Evolutionary conservation across 2,329 filamentous ascomycete genomes (phyloP).

Genomic region (Furcasterigmium furcatum): DNA sequence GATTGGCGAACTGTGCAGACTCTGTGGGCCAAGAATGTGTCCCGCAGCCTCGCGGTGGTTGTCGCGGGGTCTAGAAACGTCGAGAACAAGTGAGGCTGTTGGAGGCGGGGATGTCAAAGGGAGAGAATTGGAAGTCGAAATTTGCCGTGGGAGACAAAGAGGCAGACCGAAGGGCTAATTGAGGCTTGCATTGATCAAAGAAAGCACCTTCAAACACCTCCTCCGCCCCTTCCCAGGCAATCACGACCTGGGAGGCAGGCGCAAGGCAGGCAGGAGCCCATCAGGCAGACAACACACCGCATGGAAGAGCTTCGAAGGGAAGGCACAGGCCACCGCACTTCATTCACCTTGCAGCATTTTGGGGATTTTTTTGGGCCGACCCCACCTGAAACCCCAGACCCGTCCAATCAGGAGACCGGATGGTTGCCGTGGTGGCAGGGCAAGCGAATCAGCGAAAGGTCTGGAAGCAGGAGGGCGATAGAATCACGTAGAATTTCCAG

Average conservation of each 20-base stretch:
- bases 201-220: no score
- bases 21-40: no score
- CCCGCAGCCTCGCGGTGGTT: no score
- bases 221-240: no score
- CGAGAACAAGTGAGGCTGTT: conserved; percentile 1
- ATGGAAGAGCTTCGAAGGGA: background rate
- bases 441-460: conserved; percentile 16
- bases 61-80: conserved; percentile 1
- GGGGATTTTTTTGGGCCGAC: background rate
- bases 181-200: no score
- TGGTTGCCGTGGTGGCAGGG: conserved; percentile 18
- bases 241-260: no score
- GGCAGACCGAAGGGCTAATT: no score
- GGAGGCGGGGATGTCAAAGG: background rate
- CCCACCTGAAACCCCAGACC: background rate
- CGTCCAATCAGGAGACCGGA: conserved; percentile 13
- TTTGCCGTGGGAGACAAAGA: no score
- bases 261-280: background rate
- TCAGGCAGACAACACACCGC: background rate
- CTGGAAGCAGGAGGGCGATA: conserved; percentile 26
- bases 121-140: no score
- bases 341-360: no score
- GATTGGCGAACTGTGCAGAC: no score
- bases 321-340: background rate
- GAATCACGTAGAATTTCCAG: conserved; percentile 43